Evolutionary conservation across 768 basidiomycete genomes (phyloP).

Genomic region (Suillus decipiens): DNA sequence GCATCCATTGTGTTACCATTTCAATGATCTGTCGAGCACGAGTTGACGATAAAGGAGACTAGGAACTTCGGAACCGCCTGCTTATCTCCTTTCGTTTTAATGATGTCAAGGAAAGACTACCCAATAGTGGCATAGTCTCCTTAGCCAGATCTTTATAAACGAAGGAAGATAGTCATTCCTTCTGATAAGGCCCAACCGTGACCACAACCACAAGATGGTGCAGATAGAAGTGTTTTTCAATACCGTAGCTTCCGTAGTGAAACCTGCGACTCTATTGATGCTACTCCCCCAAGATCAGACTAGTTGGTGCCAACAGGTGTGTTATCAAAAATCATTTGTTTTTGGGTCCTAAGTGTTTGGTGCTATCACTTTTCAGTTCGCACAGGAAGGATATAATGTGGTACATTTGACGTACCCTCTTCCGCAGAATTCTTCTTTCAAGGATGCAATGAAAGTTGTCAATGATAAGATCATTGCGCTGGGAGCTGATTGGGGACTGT

Average conservation of each 20-base stretch:
- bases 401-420: conserved; percentile 32
- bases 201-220: conserved; percentile 9
- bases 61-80: neutral
- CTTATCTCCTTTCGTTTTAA: neutral
- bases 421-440: conserved; percentile 17
- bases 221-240: conserved; percentile 18
- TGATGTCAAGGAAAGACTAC: neutral
- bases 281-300: conserved; percentile 32
- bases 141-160: neutral
- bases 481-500: conserved; percentile 28
- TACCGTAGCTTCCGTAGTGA: conserved; percentile 31
- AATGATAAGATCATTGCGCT: conserved; percentile 15
- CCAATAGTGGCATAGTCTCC: neutral
- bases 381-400: conserved; percentile 43
- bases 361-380: conserved; percentile 25
- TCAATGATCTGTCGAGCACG: neutral
- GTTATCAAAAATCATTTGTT: neutral
- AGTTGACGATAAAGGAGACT: neutral
- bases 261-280: conserved; percentile 32
- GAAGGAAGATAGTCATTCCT: neutral
- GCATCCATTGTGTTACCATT: conserved; percentile 2
- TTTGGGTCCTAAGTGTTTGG: neutral
- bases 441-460: conserved; percentile 21
- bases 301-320: conserved; percentile 41
- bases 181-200: neutral